Conservation (phyloP, 2,329 filamentous ascomycete species). For the Clonostachys rosea region DNA sequence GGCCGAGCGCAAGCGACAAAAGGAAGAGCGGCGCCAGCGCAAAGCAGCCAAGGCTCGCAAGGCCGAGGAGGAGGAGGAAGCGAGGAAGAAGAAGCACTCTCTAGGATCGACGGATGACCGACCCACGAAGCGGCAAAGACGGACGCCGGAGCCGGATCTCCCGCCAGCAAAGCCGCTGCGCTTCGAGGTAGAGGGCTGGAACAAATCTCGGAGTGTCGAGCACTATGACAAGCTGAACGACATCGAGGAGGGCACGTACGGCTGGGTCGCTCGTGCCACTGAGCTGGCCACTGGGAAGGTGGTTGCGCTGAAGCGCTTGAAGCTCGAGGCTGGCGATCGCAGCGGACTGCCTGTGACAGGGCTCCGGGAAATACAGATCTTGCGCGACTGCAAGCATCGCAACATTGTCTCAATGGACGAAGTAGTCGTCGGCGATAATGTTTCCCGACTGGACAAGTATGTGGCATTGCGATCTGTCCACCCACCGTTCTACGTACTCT, state of each 20-base stretch:
- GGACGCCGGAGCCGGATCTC: conserved; percentile 37
- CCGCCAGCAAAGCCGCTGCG: conserved; percentile 56
- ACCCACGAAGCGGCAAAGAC: conserved; percentile 58
- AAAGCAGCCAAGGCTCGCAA: conserved; percentile 79
- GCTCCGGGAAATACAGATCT: conserved; percentile 86
- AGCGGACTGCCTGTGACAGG: conserved; percentile 85
- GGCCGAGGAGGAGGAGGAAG: conserved; percentile 34
- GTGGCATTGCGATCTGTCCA: conserved; percentile 5
- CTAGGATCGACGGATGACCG: conserved; percentile 22
- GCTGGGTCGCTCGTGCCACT: conserved; percentile 82
- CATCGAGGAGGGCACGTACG: conserved; percentile 97
- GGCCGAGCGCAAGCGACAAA: conserved; percentile 70
- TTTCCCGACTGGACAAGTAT: conserved; percentile 48
- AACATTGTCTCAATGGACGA: conserved; percentile 83
- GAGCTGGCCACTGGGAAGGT: conserved; percentile 71
- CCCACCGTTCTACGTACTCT: conserved; percentile 15
- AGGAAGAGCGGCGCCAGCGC: conserved; percentile 80
- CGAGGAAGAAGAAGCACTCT: conserved; percentile 15
- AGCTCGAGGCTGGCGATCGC: conserved; percentile 74
- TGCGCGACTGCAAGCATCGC: conserved; percentile 72
- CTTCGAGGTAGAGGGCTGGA: conserved; percentile 66
- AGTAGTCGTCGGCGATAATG: conserved; percentile 71
- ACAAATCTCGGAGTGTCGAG: conserved; percentile 70
- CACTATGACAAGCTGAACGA: conserved; percentile 91
- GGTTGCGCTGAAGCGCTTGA: conserved; percentile 90